Evolutionary conservation across 192 early-diverging fungal genomes (phyloP).

Genomic region (Backusella parvicylindrica): DNA sequence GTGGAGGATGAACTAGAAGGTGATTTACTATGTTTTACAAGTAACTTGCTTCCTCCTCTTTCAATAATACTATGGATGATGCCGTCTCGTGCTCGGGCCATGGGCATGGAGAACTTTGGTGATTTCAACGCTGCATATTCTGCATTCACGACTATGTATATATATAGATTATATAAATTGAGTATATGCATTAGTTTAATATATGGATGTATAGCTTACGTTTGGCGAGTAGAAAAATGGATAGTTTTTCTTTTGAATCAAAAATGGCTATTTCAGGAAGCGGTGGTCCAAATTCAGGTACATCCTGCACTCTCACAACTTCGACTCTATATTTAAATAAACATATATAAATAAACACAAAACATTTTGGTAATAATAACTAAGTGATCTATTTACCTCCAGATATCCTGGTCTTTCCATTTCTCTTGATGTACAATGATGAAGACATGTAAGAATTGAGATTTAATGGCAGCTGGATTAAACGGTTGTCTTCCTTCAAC

Average conservation of each 20-base stretch:
- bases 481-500: constrained; percentile 50
- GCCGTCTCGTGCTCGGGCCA: constrained; percentile 46
- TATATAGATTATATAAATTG: constrained; percentile 6
- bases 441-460: constrained; percentile 57
- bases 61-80: constrained; percentile 43
- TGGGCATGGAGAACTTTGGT: constrained; percentile 43
- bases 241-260: constrained; percentile 29
- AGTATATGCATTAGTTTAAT: neutral
- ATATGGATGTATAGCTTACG: constrained; percentile 14
- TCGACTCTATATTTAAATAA: constrained; percentile 17
- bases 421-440: constrained; percentile 43
- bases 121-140: constrained; percentile 55
- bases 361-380: no score
- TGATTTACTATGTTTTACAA: neutral
- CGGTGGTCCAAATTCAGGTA: constrained; percentile 49
- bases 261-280: constrained; percentile 45
- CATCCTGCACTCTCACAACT: constrained; percentile 36
- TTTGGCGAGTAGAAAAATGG: constrained; percentile 36
- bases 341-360: neutral
- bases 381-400: constrained; percentile 1
- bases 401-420: constrained; percentile 9
- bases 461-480: constrained; percentile 51
- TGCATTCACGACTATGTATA: constrained; percentile 49
- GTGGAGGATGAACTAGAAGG: neutral
- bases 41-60: constrained; percentile 30